phyloP scores from a whole-genome alignment of 2,329 filamentous ascomycete species.

The Aspergillus sp. region DNA sequence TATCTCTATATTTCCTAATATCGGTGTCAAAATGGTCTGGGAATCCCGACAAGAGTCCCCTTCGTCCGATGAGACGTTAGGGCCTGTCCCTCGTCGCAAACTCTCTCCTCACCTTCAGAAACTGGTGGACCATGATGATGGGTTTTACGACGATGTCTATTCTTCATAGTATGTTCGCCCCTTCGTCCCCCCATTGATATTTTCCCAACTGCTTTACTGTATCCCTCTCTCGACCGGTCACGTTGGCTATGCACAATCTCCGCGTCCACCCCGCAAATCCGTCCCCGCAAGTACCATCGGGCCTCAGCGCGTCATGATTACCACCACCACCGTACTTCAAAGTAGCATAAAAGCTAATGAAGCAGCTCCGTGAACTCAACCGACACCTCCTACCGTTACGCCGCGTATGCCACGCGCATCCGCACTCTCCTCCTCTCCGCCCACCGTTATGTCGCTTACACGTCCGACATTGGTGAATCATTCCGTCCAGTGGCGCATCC shows the following conservation, averaged over 20 bases:
- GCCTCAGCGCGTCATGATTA: no score
- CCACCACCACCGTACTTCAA: background rate
- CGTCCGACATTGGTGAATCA: slow-evolving; percentile 90
- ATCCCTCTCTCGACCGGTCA: background rate
- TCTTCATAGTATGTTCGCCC: slow-evolving; percentile 63
- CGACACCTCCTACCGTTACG: slow-evolving; percentile 80
- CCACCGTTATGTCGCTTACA: slow-evolving; percentile 95
- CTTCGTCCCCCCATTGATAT: background rate
- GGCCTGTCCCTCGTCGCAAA: slow-evolving; percentile 44
- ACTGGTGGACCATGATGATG: slow-evolving; percentile 57
- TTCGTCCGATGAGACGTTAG: slow-evolving; percentile 10
- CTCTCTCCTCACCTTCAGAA: slow-evolving; percentile 51
- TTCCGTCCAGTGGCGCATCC: slow-evolving; percentile 92
- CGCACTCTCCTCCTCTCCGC: slow-evolving; percentile 83
- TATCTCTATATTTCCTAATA: no score
- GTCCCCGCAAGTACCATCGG: no score
- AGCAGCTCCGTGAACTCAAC: slow-evolving; percentile 69
- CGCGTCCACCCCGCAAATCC: no score
- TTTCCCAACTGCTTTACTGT: background rate
- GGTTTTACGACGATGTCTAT: slow-evolving; percentile 68
- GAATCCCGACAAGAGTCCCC: slow-evolving; percentile 20
- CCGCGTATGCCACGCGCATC: slow-evolving; percentile 79
- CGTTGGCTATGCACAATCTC: background rate
- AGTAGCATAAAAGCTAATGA: background rate
- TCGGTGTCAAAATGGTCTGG: slow-evolving; percentile 24